Evolutionary conservation across 345 rosid genomes (phyloP), one percentile per base, ranked within the genome.

Genomic region (Anastatica hierochuntica): DNA sequence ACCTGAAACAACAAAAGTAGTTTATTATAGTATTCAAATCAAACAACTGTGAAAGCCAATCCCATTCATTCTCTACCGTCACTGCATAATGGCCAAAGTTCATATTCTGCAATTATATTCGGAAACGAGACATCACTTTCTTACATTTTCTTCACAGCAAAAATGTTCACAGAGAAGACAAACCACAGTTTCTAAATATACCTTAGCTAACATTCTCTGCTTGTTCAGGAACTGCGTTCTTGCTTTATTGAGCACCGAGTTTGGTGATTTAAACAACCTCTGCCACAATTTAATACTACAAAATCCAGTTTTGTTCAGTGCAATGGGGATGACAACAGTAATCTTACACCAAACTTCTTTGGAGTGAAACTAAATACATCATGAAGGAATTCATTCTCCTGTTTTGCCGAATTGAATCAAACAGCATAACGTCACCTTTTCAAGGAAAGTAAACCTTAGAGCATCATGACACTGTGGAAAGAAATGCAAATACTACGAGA

Each of bases 321-420:
- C 8, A 18, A 18, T 13, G 12, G 15, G 33, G 7, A 0, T 4
- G 2, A 29, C 10, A 29, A 29, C 80, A 33, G 42, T 47, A 61
- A 58, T 37, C 65, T 73, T 76, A n/a, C n/a, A n/a, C n/a, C n/a
- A n/a, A n/a, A n/a, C 60, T 59, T 77, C 72, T 76, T 81, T 23
- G 98, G 95, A n/a, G 73, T 60, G 68, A 92, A 88, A 45, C 67
- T 81, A 50, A 88, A 72, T 13, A 83, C 77, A 37, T 79, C 90
- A 7, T 88, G 94, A 41, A 92, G 94, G 46, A 85, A 79, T 15
- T 81, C 89, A 61, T 92, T 92, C 49, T 83, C 98, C 98, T 88
- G 75, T 43, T 64, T n/a, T n/a, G n/a, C n/a, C n/a, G n/a, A n/a
- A n/a, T n/a, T n/a, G n/a, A 34, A 49, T 24, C 16, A 21, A 37